Evolutionary conservation across 768 basidiomycete species (phyloP).

Genomic region (Amanita inopinata): DNA sequence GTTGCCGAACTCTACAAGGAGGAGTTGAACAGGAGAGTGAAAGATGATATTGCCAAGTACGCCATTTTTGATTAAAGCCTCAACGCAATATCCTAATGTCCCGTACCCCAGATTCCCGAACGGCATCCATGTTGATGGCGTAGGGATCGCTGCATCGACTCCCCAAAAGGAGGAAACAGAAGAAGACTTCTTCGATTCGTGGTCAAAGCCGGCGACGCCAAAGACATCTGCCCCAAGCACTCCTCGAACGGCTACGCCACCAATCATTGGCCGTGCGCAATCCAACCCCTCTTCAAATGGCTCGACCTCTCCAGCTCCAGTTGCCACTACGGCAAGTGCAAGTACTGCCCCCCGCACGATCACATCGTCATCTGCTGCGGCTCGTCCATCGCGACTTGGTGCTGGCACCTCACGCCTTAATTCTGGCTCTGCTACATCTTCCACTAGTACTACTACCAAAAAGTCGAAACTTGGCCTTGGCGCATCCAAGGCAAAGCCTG

Average conservation of each 20-base stretch:
- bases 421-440: conserved; percentile 22
- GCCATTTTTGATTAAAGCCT: conserved; percentile 3
- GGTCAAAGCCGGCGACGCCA: conserved; percentile 77
- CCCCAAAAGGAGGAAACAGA: conserved; percentile 42
- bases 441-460: conserved; percentile 29
- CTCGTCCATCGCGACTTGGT: conserved; percentile 32
- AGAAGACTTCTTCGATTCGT: conserved; percentile 95
- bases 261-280: conserved; percentile 46
- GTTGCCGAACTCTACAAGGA: conserved; percentile 88
- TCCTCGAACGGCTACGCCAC: conserved; percentile 40
- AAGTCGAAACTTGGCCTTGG: conserved; percentile 76
- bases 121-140: conserved; percentile 78
- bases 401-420: conserved; percentile 28
- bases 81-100: not conserved
- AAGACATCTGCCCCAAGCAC: conserved; percentile 45
- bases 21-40: conserved; percentile 72
- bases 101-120: conserved; percentile 51
- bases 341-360: conserved; percentile 44
- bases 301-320: conserved; percentile 20
- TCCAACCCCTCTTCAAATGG: conserved; percentile 25
- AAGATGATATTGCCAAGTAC: conserved; percentile 64
- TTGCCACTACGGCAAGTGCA: conserved; percentile 38
- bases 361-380: conserved; percentile 50
- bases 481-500: conserved; percentile 77
- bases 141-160: conserved; percentile 33